Evolutionary conservation across 805 yeast genomes (phyloP), one percentile per base, ranked within the genome.

Genomic region (Blastobotrys mokoenaii): DNA sequence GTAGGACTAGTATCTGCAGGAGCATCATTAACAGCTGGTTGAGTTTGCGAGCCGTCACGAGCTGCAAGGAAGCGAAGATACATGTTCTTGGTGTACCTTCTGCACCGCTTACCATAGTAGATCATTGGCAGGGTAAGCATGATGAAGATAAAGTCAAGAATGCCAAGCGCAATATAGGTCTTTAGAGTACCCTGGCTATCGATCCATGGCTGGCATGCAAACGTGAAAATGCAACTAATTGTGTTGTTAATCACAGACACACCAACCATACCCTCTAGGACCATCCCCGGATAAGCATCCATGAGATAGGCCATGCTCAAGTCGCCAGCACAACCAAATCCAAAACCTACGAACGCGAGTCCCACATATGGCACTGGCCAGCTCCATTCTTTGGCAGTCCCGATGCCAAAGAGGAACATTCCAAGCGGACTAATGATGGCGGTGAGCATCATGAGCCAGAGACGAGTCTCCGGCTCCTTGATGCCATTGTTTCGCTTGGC

Each of bases 171-270:
- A 44, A 79, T 69, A 48, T 77, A 79, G 15, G 79, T 70, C 51
- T 77, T 70, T 50, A 75, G 73, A 46, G 67, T 63, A 0, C 84
- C 84, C 46, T 69, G 62, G 50, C 71, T 68, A 2, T 56, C 62
- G 36, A 77, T 64, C 78, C 82, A 80, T 14, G 77, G 73, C 29
- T 79, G 81, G 47, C 78, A 79, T 38, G 72, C 74, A 61, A 76
- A 72, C 2, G 77, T 80, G 55, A 79, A 80, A n/a, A 76, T 72
- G 73, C 77, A 73, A 16, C 82, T 82, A 52, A 80, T 72, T 49
- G 73, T 63, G 58, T 79, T 79, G 59, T 82, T 70, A 46, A 80
- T 74, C 27, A 78, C 57, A 29, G 79, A 69, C n/a, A 77, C 77
- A 30, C 77, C 74, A 38, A 74, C 80, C 73, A 78, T 73, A 2